Evolutionary conservation across 495 filamentous ascomycete genomes (phyloP).

Genomic region (Lasiosphaeria ovina): DNA sequence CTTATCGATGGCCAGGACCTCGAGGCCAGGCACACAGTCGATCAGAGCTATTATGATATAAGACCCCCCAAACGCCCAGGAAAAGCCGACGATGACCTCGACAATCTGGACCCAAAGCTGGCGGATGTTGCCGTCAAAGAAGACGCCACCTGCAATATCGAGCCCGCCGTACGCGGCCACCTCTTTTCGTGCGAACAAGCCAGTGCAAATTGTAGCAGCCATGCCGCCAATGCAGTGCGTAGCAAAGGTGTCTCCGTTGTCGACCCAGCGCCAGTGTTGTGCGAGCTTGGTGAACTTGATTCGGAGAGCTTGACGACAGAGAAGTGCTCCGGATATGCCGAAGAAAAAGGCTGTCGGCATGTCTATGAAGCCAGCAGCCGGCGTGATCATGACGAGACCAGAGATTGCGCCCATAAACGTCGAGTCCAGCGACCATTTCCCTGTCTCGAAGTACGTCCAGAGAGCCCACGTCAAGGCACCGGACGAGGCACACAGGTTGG

Average conservation of each 20-base stretch:
- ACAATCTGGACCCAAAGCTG: slow-evolving; percentile 30
- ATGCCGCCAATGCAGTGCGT: slow-evolving; percentile 74
- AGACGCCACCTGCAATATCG: slow-evolving; percentile 25
- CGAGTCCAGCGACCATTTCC: slow-evolving; percentile 95
- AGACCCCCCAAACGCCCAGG: slow-evolving; percentile 27
- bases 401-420: slow-evolving; percentile 91
- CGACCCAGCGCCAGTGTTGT: slow-evolving; percentile 46
- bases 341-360: slow-evolving; percentile 83
- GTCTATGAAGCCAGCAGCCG: slow-evolving; percentile 76
- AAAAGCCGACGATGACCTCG: slow-evolving; percentile 26
- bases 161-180: slow-evolving; percentile 29
- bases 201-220: slow-evolving; percentile 75
- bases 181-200: slow-evolving; percentile 60
- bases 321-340: slow-evolving; percentile 75
- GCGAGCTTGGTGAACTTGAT: slow-evolving; percentile 68
- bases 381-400: slow-evolving; percentile 81
- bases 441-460: slow-evolving; percentile 81
- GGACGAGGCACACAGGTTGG: slow-evolving; percentile 81
- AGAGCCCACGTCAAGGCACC: slow-evolving; percentile 80
- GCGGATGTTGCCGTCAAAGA: slow-evolving; percentile 25
- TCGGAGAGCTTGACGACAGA: slow-evolving; percentile 92
- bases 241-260: slow-evolving; percentile 80
- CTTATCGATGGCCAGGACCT: slow-evolving; percentile 31
- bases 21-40: slow-evolving; percentile 29
- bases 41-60: slow-evolving; percentile 29